Conservation (phyloP, 352 stramenopile species). For the Phytophthora citricola region DNA sequence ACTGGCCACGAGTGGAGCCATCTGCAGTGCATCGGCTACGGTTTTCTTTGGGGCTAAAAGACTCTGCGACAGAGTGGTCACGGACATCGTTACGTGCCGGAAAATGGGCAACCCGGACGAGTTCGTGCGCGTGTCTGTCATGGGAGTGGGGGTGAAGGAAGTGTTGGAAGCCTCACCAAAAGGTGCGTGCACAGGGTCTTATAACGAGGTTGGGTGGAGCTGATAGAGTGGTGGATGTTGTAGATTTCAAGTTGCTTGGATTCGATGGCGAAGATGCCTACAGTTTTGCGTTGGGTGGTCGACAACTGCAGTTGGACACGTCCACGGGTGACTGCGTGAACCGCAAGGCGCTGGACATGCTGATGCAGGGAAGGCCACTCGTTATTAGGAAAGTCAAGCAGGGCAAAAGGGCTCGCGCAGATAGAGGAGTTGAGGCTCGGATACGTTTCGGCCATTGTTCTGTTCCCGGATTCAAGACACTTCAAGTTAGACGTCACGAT, state of each 20-base stretch:
- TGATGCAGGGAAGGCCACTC: slow-evolving; percentile 76
- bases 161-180: slow-evolving; percentile 53
- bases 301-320: slow-evolving; percentile 63
- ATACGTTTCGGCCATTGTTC: not conserved
- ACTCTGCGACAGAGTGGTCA: slow-evolving; percentile 74
- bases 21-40: slow-evolving; percentile 68
- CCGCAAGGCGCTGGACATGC: slow-evolving; percentile 66
- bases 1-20: slow-evolving; percentile 53
- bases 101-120: slow-evolving; percentile 67
- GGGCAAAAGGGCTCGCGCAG: slow-evolving; percentile 57
- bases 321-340: slow-evolving; percentile 62
- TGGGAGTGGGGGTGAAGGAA: slow-evolving; percentile 53
- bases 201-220: not conserved
- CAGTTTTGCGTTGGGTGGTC: slow-evolving; percentile 62
- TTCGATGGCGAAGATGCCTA: slow-evolving; percentile 66
- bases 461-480: not conserved
- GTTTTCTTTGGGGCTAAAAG: slow-evolving; percentile 80
- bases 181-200: slow-evolving; percentile 29
- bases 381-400: slow-evolving; percentile 70
- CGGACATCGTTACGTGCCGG: slow-evolving; percentile 71
- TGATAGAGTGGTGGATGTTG: slow-evolving; percentile 14
- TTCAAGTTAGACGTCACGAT: not conserved
- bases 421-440: slow-evolving; percentile 10
- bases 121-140: slow-evolving; percentile 62
- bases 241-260: slow-evolving; percentile 66